Evolutionary conservation across 805 yeast genomes (phyloP).

Genomic region (Danielia oregonensis): DNA sequence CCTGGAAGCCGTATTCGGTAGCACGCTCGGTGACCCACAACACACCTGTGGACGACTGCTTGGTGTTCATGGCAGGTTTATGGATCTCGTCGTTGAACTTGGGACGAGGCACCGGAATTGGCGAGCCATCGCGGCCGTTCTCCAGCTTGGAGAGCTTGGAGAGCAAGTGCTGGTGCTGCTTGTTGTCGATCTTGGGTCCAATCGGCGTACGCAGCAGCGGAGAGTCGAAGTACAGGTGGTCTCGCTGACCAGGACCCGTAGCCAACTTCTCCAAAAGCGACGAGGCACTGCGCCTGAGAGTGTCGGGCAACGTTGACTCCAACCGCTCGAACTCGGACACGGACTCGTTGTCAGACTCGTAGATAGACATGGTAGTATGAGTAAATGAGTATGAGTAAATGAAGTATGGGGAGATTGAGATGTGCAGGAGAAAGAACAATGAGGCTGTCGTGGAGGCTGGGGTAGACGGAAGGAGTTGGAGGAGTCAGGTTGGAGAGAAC

Average conservation of each 20-base stretch:
- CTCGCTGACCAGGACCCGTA: slow-evolving; percentile 7
- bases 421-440: too few species aligned
- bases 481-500: not conserved
- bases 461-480: not conserved
- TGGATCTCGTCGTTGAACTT: slow-evolving; percentile 40
- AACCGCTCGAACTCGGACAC: slow-evolving; percentile 36
- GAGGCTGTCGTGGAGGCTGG: not conserved
- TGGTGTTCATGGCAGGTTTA: slow-evolving; percentile 57
- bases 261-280: slow-evolving; percentile 33
- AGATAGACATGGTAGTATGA: slow-evolving; percentile 6
- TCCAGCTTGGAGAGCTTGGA: slow-evolving; percentile 29
- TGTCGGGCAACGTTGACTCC: slow-evolving; percentile 39
- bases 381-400: too few species aligned
- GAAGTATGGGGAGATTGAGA: too few species aligned
- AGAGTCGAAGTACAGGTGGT: slow-evolving; percentile 14
- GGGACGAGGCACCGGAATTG: slow-evolving; percentile 50
- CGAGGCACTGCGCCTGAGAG: slow-evolving; percentile 35
- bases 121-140: slow-evolving; percentile 40
- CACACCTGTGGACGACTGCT: slow-evolving; percentile 60
- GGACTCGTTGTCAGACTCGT: slow-evolving; percentile 26
- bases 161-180: slow-evolving; percentile 21
- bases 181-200: slow-evolving; percentile 2
- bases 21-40: slow-evolving; percentile 65
- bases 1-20: slow-evolving; percentile 48
- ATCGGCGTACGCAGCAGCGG: slow-evolving; percentile 26